Base-by-base conservation (phyloP, 257 asterid genomes). In the Knoxia roxburghii region DNA sequence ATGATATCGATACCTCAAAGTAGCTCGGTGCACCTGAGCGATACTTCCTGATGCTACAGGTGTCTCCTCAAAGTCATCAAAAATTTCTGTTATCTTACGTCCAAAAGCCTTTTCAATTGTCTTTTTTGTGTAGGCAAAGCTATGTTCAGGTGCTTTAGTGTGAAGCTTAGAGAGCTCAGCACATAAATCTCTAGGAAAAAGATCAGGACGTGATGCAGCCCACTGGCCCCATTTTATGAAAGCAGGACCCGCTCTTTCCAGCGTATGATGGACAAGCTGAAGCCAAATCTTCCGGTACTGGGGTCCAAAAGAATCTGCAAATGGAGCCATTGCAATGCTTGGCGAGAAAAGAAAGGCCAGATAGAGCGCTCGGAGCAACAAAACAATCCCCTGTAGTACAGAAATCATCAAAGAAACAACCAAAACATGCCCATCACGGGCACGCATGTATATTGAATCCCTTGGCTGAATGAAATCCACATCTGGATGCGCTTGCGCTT, bases 211-310 rank as follows among this genome's bases (percentile, higher is more conserved):
- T 40, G 99, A 86, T 64, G 96, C 99, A 29, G 97, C 99, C 99
- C 99, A 93, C 72, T 90, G 99, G 74, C 99, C 99, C 99, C 97
- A 93, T 76, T 93, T 93, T 77, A 93, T 93, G 73, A 93, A 93
- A 2, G 97, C 99, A 26, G 99, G 99, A 29, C 99, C 99, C 17
- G 99, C 99, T 69, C 80, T 74, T 82, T 88, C 97, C 18, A 93
- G 86, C 20, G 99, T 93, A 37, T 68, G 84, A 71, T 78, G 99
- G 71, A 93, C 89, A 72, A 84, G 83, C 68, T 84, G 92, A 68
- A 93, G 96, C 99, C 99, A 93, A 46, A 77, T 37, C 76, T 82
- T 85, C 76, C 97, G 76, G 58, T 78, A 93, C 55, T 30, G 64
- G 6, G 90, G 95, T 45, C 99, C 97, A 74, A 84, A 80, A 67